These are phyloP conservation scores for Hamamelis virginiana DNA, from an alignment of 164 flowering plant genomes.

Conservation along the genomic window DNA sequence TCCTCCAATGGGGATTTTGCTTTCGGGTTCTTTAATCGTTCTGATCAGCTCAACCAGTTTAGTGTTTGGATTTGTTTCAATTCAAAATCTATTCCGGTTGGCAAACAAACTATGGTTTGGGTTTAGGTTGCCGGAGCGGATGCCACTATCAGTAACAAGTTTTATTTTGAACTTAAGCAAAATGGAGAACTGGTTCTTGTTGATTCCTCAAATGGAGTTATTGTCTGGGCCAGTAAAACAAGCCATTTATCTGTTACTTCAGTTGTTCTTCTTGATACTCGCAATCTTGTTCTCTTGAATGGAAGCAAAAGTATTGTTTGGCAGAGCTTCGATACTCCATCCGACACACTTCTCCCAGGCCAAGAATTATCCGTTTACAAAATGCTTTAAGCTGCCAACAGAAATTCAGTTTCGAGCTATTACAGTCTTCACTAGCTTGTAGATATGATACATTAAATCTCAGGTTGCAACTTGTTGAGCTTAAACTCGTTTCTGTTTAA, in stretches of 20 bases:
- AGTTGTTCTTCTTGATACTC: conserved; percentile 58
- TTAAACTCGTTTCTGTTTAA: too few species aligned
- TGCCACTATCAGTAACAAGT: conserved; percentile 34
- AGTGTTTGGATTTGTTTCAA: conserved; percentile 54
- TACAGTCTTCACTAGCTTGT: too few species aligned
- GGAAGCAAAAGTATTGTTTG: too few species aligned
- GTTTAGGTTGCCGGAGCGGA: conserved; percentile 76
- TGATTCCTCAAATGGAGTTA: conserved; percentile 37
- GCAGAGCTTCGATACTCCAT: too few species aligned
- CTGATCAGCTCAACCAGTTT: conserved; percentile 39
- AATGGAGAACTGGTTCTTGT: conserved; percentile 57
- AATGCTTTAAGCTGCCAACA: conserved; percentile 51
- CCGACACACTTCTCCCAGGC: too few species aligned
- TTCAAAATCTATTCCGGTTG: conserved; percentile 43
- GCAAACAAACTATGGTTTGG: conserved; percentile 44
- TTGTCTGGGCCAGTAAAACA: conserved; percentile 59
- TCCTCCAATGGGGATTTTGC: too few species aligned
- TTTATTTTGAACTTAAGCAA: conserved; percentile 46
- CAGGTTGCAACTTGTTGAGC: too few species aligned
- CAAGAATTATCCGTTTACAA: conserved; percentile 41
- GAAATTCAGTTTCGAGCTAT: conserved; percentile 49
- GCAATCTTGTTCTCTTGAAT: too few species aligned
- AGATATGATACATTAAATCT: too few species aligned
- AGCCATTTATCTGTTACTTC: conserved; percentile 43
- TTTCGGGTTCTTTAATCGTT: conserved; percentile 54